These are phyloP conservation scores for Sporothrix phasma DNA, from an alignment of 2,329 filamentous ascomycete genomes.

Conservation along the genomic window DNA sequence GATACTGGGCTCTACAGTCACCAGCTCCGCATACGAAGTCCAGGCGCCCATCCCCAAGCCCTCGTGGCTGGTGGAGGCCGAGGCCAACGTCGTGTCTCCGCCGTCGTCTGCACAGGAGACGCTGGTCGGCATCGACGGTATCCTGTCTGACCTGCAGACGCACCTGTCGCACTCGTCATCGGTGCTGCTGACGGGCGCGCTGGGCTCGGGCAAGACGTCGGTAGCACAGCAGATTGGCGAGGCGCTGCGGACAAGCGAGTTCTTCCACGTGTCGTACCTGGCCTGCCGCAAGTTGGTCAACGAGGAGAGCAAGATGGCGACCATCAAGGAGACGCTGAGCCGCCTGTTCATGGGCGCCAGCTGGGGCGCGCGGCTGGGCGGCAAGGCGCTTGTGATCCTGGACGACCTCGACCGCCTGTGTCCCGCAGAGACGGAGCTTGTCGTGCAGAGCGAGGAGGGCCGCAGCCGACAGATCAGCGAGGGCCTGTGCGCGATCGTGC, in stretches of 20 bases:
- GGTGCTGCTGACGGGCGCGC: slow-evolving; percentile 75
- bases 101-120: slow-evolving; percentile 36
- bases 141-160: slow-evolving; percentile 61
- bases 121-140: slow-evolving; percentile 74
- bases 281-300: slow-evolving; percentile 79
- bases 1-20: slow-evolving; percentile 63
- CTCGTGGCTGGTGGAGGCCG: slow-evolving; percentile 35
- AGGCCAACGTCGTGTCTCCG: slow-evolving; percentile 37
- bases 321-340: slow-evolving; percentile 79
- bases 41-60: slow-evolving; percentile 63
- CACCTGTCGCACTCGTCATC: slow-evolving; percentile 81
- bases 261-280: slow-evolving; percentile 80
- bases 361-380: slow-evolving; percentile 83
- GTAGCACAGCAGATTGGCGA: slow-evolving; percentile 68
- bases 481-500: slow-evolving; percentile 69
- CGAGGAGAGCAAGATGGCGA: slow-evolving; percentile 80
- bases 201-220: slow-evolving; percentile 83
- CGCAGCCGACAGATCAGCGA: slow-evolving; percentile 89
- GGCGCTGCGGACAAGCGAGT: slow-evolving; percentile 56
- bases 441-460: slow-evolving; percentile 87
- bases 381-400: slow-evolving; percentile 72
- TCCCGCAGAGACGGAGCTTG: slow-evolving; percentile 85
- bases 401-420: slow-evolving; percentile 92
- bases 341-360: slow-evolving; percentile 79
- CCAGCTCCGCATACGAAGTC: slow-evolving; percentile 63